These are phyloP conservation scores for Paramyrothecium roridum DNA, from an alignment of 2,329 filamentous ascomycete genomes.

Conservation along the genomic window DNA sequence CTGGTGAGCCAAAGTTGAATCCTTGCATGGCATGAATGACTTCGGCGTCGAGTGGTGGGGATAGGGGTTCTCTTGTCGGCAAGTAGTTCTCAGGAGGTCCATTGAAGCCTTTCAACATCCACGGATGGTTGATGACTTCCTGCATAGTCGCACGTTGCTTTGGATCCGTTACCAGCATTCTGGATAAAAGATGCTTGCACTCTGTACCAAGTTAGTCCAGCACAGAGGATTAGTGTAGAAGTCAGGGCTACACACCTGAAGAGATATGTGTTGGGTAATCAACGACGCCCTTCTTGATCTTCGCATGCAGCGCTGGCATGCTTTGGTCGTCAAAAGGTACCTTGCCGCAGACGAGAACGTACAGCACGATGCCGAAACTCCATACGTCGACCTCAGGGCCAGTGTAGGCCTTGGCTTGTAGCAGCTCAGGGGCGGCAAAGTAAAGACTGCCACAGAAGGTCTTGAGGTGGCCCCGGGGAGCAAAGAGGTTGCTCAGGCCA, in stretches of 20 bases:
- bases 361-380: constrained; percentile 98
- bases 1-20: constrained; percentile 90
- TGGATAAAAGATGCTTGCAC: constrained; percentile 86
- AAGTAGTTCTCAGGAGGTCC: constrained; percentile 86
- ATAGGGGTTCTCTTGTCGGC: constrained; percentile 78
- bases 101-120: constrained; percentile 91
- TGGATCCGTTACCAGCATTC: constrained; percentile 95
- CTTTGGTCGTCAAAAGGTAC: constrained; percentile 99
- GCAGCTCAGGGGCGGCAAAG: constrained; percentile 90
- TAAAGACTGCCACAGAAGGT: constrained; percentile 98
- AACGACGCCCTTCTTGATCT: constrained; percentile 95
- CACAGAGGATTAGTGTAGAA: neutral
- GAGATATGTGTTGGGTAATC: constrained; percentile 95
- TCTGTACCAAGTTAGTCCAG: constrained; percentile 53
- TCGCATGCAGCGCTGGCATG: constrained; percentile 96
- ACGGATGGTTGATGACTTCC: constrained; percentile 92
- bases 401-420: constrained; percentile 91
- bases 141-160: constrained; percentile 79
- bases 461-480: constrained; percentile 79
- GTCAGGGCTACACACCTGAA: constrained; percentile 58
- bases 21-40: constrained; percentile 94
- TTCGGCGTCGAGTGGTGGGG: constrained; percentile 76
- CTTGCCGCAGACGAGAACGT: constrained; percentile 95
- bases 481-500: constrained; percentile 92
- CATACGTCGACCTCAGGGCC: constrained; percentile 96